Base-by-base conservation (phyloP, 1,284 basidiomycete genomes). In the Cronartium quercuum region DNA sequence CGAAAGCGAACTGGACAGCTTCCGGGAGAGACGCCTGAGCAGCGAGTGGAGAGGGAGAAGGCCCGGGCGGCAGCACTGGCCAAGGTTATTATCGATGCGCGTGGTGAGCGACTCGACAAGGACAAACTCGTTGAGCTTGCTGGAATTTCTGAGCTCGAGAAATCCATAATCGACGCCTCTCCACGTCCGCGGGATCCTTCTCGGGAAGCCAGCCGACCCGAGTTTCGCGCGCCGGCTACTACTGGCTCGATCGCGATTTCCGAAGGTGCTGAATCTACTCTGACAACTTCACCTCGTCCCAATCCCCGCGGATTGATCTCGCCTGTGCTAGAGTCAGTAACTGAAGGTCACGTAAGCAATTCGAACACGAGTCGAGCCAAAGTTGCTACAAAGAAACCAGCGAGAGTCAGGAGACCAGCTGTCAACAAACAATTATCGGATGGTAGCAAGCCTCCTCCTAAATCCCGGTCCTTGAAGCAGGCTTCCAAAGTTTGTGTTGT, bases 11-110 rank as follows among this genome's bases (percentile, higher is more conserved):
- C 18, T 57, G 73, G 73, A n/a, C 65, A 75, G 63, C 73, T 75
- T 12, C 73, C 73, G 29, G 73, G 73, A 6, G 73, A 75, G 57
- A 75, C 73, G 24, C 73, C 73, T 66, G 66, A 68, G 47, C 58
- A 68, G 44, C 65, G 66, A 64, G 73, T 57, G 6, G 35, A 67
- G 35, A 40, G 73, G 34, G 73, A 75, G 37, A 68, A 67, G 61
- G 73, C 73, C 10, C 13, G 47, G 18, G 73, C 73, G 12, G 66
- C 57, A 29, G 73, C 65, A 9, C 42, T 75, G 34, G 73, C 73
- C 18, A 47, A 68, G 18, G 65, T 68, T 13, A 67, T 75, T 42
- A 67, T 75, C 34, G 57, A 66, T 24, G n/a, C 73, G 12, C 40
- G 66, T 15, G 73, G 73, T 21, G 64, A 66, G 34, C 65, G 40